A percentile compares a stretch with the other conserved stretches of the same genome.
Conservation (phyloP, 192 early-diverging fungal species). For the Chytriomyces hyalinus region DNA sequence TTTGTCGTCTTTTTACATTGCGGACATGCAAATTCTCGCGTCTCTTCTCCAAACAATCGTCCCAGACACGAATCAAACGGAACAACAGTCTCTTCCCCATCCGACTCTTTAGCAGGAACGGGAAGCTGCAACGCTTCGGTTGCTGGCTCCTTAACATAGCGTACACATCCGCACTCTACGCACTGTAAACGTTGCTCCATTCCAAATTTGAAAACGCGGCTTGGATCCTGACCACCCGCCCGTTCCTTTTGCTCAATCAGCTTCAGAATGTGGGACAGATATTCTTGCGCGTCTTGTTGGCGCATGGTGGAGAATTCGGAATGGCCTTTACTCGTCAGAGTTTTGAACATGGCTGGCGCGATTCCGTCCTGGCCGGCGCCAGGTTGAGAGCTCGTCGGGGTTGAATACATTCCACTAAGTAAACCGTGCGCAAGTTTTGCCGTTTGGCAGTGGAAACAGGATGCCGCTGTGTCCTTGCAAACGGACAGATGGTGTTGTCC, state of each 20-base stretch:
- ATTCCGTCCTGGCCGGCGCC: conserved; percentile 76
- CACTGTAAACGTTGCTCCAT: conserved; percentile 89
- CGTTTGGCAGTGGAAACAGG: conserved; percentile 89
- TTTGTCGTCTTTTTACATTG: conserved; percentile 40
- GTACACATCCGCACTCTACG: conserved; percentile 78
- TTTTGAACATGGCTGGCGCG: conserved; percentile 90
- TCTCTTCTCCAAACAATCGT: conserved; percentile 67
- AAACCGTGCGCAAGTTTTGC: conserved; percentile 91
- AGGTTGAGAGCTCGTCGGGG: not conserved
- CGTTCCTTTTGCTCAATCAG: conserved; percentile 81
- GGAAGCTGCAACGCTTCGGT: conserved; percentile 59
- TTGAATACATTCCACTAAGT: conserved; percentile 37
- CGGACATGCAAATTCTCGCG: conserved; percentile 82
- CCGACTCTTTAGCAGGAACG: conserved; percentile 76
- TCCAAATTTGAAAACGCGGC: conserved; percentile 76
- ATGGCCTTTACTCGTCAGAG: conserved; percentile 83
- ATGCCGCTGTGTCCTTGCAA: conserved; percentile 66
- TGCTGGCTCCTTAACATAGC: conserved; percentile 63
- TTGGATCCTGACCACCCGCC: conserved; percentile 69
- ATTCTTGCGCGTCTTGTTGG: conserved; percentile 98
- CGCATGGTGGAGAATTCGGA: conserved; percentile 97
- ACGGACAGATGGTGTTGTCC: conserved; percentile 55
- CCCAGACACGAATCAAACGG: conserved; percentile 72
- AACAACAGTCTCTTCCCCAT: conserved; percentile 56
- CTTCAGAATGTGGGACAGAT: conserved; percentile 79